Conservation (phyloP, 345 rosid species). For the Rhizophora apiculata region DNA sequence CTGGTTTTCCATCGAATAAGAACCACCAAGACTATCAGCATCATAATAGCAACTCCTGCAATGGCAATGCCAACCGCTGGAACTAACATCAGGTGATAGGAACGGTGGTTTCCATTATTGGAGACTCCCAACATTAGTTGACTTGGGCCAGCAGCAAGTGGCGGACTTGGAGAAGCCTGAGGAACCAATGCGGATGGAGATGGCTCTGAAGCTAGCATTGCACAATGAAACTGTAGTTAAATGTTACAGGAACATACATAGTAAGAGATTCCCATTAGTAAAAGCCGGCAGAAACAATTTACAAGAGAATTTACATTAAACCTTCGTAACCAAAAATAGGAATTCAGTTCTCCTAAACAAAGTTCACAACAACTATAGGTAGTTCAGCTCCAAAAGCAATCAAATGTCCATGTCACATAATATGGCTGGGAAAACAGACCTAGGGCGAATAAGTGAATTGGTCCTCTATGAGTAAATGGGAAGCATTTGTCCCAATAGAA, state of each 20-base stretch:
- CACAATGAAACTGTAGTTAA: not conserved
- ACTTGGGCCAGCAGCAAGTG: slow-evolving; percentile 65
- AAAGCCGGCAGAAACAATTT: not conserved
- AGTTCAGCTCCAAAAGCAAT: too few species aligned
- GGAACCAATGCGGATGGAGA: slow-evolving; percentile 48
- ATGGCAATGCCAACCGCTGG: slow-evolving; percentile 69
- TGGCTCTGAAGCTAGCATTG: slow-evolving; percentile 39
- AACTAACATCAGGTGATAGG: slow-evolving; percentile 59
- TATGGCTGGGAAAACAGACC: too few species aligned
- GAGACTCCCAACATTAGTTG: slow-evolving; percentile 42
- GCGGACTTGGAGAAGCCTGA: slow-evolving; percentile 54
- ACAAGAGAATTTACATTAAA: not conserved
- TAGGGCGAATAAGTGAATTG: too few species aligned
- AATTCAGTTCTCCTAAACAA: not conserved
- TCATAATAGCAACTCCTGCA: slow-evolving; percentile 49
- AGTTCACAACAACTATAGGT: too few species aligned
- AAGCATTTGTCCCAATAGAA: too few species aligned
- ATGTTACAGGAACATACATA: not conserved
- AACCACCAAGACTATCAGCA: slow-evolving; percentile 59
- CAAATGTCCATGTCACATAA: too few species aligned
- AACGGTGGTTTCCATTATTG: slow-evolving; percentile 41
- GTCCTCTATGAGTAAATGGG: too few species aligned
- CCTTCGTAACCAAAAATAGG: not conserved
- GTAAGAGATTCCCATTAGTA: not conserved
- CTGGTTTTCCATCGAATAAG: slow-evolving; percentile 65